Base-by-base conservation (phyloP, 345 rosid genomes). In the Eucalyptus pumila region DNA sequence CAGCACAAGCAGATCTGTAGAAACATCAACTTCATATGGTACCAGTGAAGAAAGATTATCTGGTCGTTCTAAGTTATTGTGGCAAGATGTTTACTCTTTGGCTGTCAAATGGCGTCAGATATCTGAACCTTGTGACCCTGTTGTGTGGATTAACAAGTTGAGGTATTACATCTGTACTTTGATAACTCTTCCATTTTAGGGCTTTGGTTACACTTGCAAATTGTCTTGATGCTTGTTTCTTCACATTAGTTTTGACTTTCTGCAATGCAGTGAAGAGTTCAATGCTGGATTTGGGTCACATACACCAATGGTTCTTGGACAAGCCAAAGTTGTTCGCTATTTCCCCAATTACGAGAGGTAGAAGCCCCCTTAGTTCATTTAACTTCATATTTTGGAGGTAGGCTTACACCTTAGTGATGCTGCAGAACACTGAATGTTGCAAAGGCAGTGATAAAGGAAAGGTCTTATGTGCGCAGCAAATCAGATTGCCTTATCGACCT, bases 81-180 rank as follows among this genome's bases (percentile, higher is more conserved):
- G 99, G 99, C 96, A 94, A 89, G 98, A 96, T 86, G 94, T 97
- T 89, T 97, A 96, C 89, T 92, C 98, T 3, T 87, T 94, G 88
- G 99, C 99, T 91, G 98, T 96, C 87, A 95, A 92, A 94, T 97
- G 99, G 99, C 96, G 99, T 91, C 99, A 97, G 94, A 96, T 97
- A 90, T 97, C 99, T 91, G 99, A 97, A 93, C 99, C 99, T 90
- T 97, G 99, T 92, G 98, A 97, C 87, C 99, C 99, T 50, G 99
- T 97, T 90, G 99, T 97, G 87, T 97, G 99, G 99, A 94, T 97
- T 89, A 94, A 97, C 95, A 96, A 95, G 92, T 93, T 97, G 91
- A 95, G 98, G 98, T 96, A 93, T 85, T 52, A 34, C 54, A 86
- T 83, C 51, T 45, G 72, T 44, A 37, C 30, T 30, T 11, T 8